Evolutionary conservation across 73 alveolate species (phyloP), one percentile per base, ranked within the genome.

Genomic region (Paramecium biaurelia): DNA sequence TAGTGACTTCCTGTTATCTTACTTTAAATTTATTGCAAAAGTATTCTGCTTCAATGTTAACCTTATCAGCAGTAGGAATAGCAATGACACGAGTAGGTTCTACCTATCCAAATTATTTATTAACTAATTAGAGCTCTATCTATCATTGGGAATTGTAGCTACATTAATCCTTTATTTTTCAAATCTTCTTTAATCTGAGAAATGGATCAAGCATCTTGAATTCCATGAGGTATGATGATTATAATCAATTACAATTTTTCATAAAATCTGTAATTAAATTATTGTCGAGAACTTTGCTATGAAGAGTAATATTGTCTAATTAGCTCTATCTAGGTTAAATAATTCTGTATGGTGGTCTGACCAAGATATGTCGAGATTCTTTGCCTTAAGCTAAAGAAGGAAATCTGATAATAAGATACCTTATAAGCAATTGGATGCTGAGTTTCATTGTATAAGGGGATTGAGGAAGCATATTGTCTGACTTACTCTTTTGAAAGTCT

Each of bases 1-100:
- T 23, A 30, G 57, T 30, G 35, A 37, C 53, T 30, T 70, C 58
- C 20, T 70, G 21, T 70, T 70, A 32, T 26, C 28, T 0, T 32
- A 38, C 86, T 34, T 70, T 63, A 34, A 70, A 70, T 32, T 70
- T 70, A 70, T 70, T 70, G 42, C 42, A 26, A 37, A 70, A 70
- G 34, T 70, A 70, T 70, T 37, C 59, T 0, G 86, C 86, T 70
- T 70, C 53, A 7, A 26, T 15, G 28, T 34, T 28, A n/a, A 63
- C 53, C 57, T 70, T 37, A 9, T 70, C 53, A 34, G 86, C 58
- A 9, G 86, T 34, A 34, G 86, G 86, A 30, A 34, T 70, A 14
- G 58, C 86, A 20, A 70, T 34, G 12, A 70, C 86, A 7, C 42
- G 14, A 0, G 79, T 21, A 10, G 79, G 79, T 37, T 70, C 86